A percentile compares a stretch with the other conserved stretches of the same genome.
phyloP scores from a whole-genome alignment of 2,329 filamentous ascomycete species.

The Mycosphaerella sp. region DNA sequence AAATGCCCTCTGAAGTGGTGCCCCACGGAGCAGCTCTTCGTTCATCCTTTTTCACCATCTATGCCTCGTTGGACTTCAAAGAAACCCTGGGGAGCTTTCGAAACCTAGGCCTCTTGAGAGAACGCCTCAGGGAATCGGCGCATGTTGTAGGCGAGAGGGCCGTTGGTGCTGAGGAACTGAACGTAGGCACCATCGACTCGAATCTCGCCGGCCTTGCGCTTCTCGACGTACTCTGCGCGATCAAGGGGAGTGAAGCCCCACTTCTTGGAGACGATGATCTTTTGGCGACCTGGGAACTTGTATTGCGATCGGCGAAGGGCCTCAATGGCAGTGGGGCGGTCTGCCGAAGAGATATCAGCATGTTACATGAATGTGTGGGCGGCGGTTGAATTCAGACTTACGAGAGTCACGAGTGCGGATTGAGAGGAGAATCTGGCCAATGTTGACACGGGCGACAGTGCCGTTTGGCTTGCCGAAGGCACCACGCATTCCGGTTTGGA shows the following conservation, averaged over 20 bases:
- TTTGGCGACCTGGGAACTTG: constrained; percentile 99
- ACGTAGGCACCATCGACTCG: constrained; percentile 99
- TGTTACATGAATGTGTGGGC: not conserved
- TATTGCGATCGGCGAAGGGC: constrained; percentile 98
- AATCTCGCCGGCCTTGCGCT: constrained; percentile 88
- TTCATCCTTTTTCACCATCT: constrained; percentile 8
- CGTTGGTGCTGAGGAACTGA: constrained; percentile 96
- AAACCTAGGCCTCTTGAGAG: constrained; percentile 37
- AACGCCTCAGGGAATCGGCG: constrained; percentile 93
- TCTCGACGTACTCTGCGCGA: constrained; percentile 94
- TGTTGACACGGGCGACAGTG: constrained; percentile 99
- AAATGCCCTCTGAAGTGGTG: constrained; percentile 1
- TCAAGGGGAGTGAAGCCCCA: constrained; percentile 99
- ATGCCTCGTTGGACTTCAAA: constrained; percentile 3
- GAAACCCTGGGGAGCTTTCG: not conserved
- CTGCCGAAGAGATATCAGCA: constrained; percentile 38
- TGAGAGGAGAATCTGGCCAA: constrained; percentile 97
- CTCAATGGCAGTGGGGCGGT: constrained; percentile 91
- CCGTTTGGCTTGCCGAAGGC: constrained; percentile 99
- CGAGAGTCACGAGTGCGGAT: constrained; percentile 93
- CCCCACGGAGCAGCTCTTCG: not conserved
- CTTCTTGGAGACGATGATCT: constrained; percentile 99
- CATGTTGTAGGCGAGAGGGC: constrained; percentile 78
- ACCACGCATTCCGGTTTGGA: constrained; percentile 99
- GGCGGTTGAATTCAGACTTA: constrained; percentile 44